Base-by-base conservation (phyloP, 192 early-diverging fungal genomes). In the Umbelopsis sp. region DNA sequence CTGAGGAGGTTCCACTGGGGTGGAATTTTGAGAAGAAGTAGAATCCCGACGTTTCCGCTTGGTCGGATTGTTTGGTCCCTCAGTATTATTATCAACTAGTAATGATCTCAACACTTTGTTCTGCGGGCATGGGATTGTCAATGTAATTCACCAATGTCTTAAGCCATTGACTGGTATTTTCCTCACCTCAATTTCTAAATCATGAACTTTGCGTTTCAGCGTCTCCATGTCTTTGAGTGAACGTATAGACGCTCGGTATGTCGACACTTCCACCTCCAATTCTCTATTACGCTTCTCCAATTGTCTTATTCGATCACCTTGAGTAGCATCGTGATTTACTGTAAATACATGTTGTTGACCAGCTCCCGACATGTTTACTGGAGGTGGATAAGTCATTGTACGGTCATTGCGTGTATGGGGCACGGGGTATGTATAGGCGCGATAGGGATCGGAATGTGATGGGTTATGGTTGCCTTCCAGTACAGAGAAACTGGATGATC, bases 151-250 rank as follows among this genome's bases (percentile, higher is more conserved):
- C n/a, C n/a, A n/a, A n/a, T n/a, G n/a, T n/a, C n/a, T n/a, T n/a
- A n/a, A n/a, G n/a, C n/a, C n/a, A n/a, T n/a, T n/a, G n/a, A n/a
- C n/a, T n/a, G n/a, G n/a, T n/a, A n/a, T 20, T 46, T 65, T 30
- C 18, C 35, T 71, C 69, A 74, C 77, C 77, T 78, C 72, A 37
- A 78, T 64, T 33, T 70, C 64, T 13, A 78, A 51, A 71, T 73
- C 71, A 55, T 78, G 72, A 10, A 70, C 37, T 2, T 52, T 49
- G 30, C 44, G 41, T 67, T 71, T 66, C 22, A 78, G 3, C 1
- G 37, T 23, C 2, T 69, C 67, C 23, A 25, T 37, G 20, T 52
- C 49, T 15, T 61, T 61, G 4, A 61, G 16, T 33, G 30, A 25
- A 13, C 67, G 67, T 16, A 52, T 69, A 18, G 48, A 41, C 25